Percentiles rank a stretch among this genome's conserved stretches.
Evolutionary conservation across 78 protist genomes (phyloP).

Genomic region (Speleostelium caveatum): DNA sequence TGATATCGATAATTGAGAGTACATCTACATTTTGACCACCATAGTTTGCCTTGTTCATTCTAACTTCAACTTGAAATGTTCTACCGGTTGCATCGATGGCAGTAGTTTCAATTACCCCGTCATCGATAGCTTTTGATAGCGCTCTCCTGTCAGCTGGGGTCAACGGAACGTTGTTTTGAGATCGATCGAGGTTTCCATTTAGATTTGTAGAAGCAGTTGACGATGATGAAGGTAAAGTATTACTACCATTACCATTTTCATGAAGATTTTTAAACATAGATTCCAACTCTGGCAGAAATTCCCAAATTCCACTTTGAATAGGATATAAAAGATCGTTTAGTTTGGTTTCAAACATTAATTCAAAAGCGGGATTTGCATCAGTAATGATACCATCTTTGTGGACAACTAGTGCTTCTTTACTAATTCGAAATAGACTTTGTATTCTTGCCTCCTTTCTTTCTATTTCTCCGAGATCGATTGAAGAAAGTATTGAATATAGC

Average conservation of each 20-base stretch:
- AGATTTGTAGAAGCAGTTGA: too few relatives aligned
- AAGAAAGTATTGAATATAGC: slow-evolving; percentile 26
- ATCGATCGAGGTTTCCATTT: too few relatives aligned
- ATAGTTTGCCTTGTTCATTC: slow-evolving; percentile 67
- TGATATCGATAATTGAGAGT: slow-evolving; percentile 56
- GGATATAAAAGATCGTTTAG: slow-evolving; percentile 32
- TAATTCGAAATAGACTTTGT: slow-evolving; percentile 44
- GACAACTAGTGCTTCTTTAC: slow-evolving; percentile 52
- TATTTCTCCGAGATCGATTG: slow-evolving; percentile 45
- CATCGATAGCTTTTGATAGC: neutral
- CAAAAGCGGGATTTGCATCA: slow-evolving; percentile 70
- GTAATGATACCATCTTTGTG: slow-evolving; percentile 61
- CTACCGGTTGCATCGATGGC: slow-evolving; percentile 60
- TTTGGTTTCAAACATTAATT: slow-evolving; percentile 60
- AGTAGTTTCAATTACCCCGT: slow-evolving; percentile 27
- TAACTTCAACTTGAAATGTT: slow-evolving; percentile 66
- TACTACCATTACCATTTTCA: neutral
- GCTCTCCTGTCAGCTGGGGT: neutral
- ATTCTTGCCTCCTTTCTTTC: slow-evolving; percentile 66
- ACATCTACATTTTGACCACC: slow-evolving; percentile 68
- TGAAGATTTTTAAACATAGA: slow-evolving; percentile 20
- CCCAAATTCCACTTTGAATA: slow-evolving; percentile 71
- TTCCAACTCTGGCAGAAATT: slow-evolving; percentile 62
- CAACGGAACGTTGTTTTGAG: neutral
- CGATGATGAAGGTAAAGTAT: neutral